Evolutionary conservation across 1,284 basidiomycete species (phyloP).

Genomic region (Ceratobasidium sp.): DNA sequence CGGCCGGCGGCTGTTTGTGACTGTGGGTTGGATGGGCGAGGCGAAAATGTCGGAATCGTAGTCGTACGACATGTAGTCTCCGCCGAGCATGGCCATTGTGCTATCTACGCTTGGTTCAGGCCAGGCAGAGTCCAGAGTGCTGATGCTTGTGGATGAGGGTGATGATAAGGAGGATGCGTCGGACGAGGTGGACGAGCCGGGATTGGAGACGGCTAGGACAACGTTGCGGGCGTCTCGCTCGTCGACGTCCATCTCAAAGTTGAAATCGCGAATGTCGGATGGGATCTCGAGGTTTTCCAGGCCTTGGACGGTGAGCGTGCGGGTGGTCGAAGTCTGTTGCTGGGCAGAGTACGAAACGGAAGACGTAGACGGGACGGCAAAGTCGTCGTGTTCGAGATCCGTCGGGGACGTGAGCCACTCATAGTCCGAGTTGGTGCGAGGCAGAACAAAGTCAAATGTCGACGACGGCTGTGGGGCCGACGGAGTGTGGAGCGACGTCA

Average conservation of each 20-base stretch:
- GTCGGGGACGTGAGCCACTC: slow-evolving; percentile 20
- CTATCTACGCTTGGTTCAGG: slow-evolving; percentile 25
- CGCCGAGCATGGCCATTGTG: slow-evolving; percentile 24
- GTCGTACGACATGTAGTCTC: slow-evolving; percentile 30
- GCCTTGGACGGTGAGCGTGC: slow-evolving; percentile 25
- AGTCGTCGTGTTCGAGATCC: slow-evolving; percentile 18
- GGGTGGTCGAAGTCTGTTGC: slow-evolving; percentile 6
- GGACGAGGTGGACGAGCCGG: background rate
- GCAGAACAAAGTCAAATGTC: slow-evolving; percentile 29
- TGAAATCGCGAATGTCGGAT: slow-evolving; percentile 13
- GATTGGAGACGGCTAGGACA: slow-evolving; percentile 20
- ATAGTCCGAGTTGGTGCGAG: slow-evolving; percentile 28
- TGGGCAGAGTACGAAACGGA: background rate
- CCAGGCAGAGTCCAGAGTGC: slow-evolving; percentile 17
- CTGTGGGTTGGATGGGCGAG: background rate
- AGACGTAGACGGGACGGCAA: background rate
- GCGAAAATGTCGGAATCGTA: slow-evolving; percentile 26
- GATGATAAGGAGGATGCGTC: background rate
- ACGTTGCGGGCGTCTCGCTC: slow-evolving; percentile 26
- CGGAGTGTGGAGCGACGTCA: slow-evolving; percentile 20
- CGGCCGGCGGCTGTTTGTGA: background rate
- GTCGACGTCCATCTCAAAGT: slow-evolving; percentile 29
- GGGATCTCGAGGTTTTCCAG: slow-evolving; percentile 30
- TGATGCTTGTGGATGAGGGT: background rate
- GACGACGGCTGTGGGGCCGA: slow-evolving; percentile 30